Evolutionary conservation across 805 yeast genomes (phyloP).

Genomic region (Candida namnaoensis): DNA sequence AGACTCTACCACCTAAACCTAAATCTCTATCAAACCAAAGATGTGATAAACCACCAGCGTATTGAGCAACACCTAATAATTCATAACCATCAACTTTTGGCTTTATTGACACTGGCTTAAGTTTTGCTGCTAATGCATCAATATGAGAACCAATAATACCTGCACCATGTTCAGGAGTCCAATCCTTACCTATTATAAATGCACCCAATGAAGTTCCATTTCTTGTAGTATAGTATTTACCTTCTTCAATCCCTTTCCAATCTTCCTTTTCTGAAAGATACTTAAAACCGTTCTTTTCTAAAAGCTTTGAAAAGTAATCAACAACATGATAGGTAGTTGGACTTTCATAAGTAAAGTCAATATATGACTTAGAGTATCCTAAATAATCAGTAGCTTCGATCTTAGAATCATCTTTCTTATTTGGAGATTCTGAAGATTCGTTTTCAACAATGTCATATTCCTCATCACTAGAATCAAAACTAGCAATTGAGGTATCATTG

Average conservation of each 20-base stretch:
- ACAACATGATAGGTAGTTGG: constrained; percentile 78
- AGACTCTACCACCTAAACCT: constrained; percentile 74
- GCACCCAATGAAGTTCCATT: constrained; percentile 64
- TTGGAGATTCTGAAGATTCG: not conserved
- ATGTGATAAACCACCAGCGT: constrained; percentile 59
- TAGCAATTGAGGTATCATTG: no score
- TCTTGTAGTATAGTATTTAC: constrained; percentile 60
- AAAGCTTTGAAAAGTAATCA: constrained; percentile 33
- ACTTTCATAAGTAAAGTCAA: constrained; percentile 60
- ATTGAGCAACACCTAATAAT: constrained; percentile 76
- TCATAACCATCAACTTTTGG: constrained; percentile 63
- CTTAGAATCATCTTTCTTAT: not conserved
- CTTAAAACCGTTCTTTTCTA: constrained; percentile 53
- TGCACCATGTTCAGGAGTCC: constrained; percentile 57
- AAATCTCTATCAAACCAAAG: constrained; percentile 83
- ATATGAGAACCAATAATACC: constrained; percentile 71
- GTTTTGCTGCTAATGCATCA: constrained; percentile 58
- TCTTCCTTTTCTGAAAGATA: constrained; percentile 53
- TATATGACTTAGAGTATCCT: constrained; percentile 38
- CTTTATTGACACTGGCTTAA: constrained; percentile 68
- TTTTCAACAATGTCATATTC: not conserved
- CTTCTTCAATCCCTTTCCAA: constrained; percentile 29
- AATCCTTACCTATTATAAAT: constrained; percentile 56
- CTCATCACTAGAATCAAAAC: not conserved
- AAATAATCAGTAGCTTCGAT: constrained; percentile 6